Evolutionary conservation across 1,284 basidiomycete genomes (phyloP), one percentile per base, ranked within the genome.

Genomic region (Trichosporon sp.): DNA sequence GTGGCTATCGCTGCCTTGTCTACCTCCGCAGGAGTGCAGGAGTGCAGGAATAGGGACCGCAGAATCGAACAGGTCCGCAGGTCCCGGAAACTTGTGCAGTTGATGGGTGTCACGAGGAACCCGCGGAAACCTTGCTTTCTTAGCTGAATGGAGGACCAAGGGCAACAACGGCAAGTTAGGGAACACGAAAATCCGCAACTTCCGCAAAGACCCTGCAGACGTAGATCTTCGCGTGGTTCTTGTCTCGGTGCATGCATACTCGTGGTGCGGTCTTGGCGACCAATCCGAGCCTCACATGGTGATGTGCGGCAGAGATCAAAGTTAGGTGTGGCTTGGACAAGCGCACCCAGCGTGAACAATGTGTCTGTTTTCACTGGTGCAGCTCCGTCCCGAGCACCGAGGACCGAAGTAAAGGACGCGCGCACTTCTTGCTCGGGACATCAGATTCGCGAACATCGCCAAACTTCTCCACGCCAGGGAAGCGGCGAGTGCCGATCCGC

Each of bases 41-140:
- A 46, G 4, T 16, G 43, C 16, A 54, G 51, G 51, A 16, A 54
- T 26, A 40, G 38, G 38, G 38, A 10, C 7, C 8, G 38, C 38
- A 40, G 38, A 10, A 40, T 37, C 4, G 35, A 5, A 5, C 35
- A 37, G 35, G 35, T 51, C n/a, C 6, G 19, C 51, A 54, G 51
- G 51, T 26, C 19, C 51, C 51, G 51, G 51, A 63, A 63, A 63
- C 31, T 63, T 63, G 51, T 54, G 31, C 59, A 16, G 31, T 8
- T 16, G 59, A 63, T 14, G 32, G 59, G 32, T 63, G 59, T 63
- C 59, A 63, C 59, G 31, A 63, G 59, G 59, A 63, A 63, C 59
- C 59, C 59, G 59, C 59, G 59, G 59, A 63, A 63, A 35, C 32
- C 32, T 63, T 16, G n/a, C 6, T 16, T 2, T 21, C 16, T 19